Base-by-base conservation (phyloP, 805 yeast genomes). In the Yarrowia osloensis region DNA sequence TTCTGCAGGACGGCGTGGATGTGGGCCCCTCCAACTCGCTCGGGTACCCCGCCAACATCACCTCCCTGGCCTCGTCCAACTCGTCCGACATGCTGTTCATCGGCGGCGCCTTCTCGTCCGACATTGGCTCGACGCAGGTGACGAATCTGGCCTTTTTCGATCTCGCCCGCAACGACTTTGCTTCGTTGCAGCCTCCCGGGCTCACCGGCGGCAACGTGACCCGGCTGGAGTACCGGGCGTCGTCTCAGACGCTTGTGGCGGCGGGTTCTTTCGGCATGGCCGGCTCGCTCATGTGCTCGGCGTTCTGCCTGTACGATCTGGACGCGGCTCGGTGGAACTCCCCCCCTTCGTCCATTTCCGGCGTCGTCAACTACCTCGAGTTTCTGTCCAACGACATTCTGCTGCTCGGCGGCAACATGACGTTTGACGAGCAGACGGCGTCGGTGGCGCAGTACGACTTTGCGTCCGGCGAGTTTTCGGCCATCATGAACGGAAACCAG, bases 231-330 rank as follows among this genome's bases (percentile, higher is more conserved):
- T 70, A 81, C 19, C 78, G 78, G 37, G 80, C 82, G 35, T 78
- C 80, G 31, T 66, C 77, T 8, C 78, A 82, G 1, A 71, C 80
- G 21, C 76, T 91, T 29, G 79, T 87, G 33, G 90, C 90, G 13
- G 97, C 89, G 44, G 97, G 98, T 26, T 80, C 83, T 49, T 91
- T 90, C 74, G 82, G 81, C 22, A 74, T 80, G 22, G 87, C 89
- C 1, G 87, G 88, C 0, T 78, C 84, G 4, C 77, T 82, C 35
- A 75, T 77, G 28, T 92, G 97, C 76, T 75, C 80, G 2, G 82
- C 85, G 0, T 76, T 93, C 40, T 92, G 97, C 74, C 77, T 88
- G 39, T 90, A 84, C 74, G 87, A 88, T 71, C 75, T 86, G 69
- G 73, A 76, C 3, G 79, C 81, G 35, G 78, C 84, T 0, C 77